Base-by-base conservation (phyloP, 2,329 filamentous ascomycete species). In the Stachybotrys chartarum region DNA sequence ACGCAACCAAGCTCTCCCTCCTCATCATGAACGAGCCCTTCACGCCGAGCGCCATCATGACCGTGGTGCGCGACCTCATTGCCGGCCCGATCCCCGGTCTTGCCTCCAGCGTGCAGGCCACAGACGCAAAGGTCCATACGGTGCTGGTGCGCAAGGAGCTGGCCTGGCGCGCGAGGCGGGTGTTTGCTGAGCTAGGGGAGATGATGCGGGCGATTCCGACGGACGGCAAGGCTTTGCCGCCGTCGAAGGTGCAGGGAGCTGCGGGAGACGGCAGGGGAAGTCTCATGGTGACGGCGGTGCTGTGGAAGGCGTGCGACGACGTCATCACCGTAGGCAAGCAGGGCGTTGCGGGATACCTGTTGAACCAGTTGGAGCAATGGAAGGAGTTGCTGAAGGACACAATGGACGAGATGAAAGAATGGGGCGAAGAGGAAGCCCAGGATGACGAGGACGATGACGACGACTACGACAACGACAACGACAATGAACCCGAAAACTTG, bases 11-110 rank as follows among this genome's bases (percentile, higher is more conserved):
- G 59, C 79, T 97, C 30, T 93, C 90, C 0, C 85, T 97, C 1
- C 81, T 97, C 12, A 82, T 94, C 1, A 88, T 95, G 65, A 96
- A 90, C 65, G 82, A 90, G 17, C 92, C 93, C 1, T 95, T 96
- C 62, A 94, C 91, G 0, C 85, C 90, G 0, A 85, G 86, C 1
- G 92, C 90, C 6, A 78, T 96, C 39, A 74, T 72, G 10, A 85
- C 80, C 30, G 84, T 95, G 14, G 74, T 97, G 5, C 79, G 82
- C 39, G 85, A 91, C 56, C 78, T 96, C n/a, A 79, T 86, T 24
- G 78, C 82, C 12, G 85, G 84, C 0, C 84, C 89, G n/a, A 77
- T 96, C 0, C 88, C 90, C 0, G 88, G 84, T 3, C 77, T 95
- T 30, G 84, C 90, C 50, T 85, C 86, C 1, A 86, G 87, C 0